Conservation (phyloP, 2,329 filamentous ascomycete species). For the Aspergillus melleus region DNA sequence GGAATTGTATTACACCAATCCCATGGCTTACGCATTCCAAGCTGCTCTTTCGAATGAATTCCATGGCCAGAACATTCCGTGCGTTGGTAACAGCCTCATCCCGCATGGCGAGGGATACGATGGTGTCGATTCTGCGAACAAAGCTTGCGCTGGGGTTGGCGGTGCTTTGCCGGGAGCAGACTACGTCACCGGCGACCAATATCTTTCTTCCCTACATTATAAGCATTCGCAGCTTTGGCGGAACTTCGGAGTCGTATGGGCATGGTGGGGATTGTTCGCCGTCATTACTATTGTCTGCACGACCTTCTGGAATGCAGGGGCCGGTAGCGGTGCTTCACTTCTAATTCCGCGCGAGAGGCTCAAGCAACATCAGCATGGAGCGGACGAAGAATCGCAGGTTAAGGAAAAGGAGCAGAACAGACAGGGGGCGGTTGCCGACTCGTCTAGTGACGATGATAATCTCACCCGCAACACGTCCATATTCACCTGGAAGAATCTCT, state of each 20-base stretch:
- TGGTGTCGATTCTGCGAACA: constrained; percentile 16
- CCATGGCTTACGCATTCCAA: constrained; percentile 34
- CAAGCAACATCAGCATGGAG: constrained; percentile 34
- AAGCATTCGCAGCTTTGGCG: constrained; percentile 54
- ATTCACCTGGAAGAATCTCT: constrained; percentile 74
- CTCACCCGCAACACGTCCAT: constrained; percentile 63
- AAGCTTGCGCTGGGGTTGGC: constrained; percentile 56
- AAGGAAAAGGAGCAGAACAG: constrained; percentile 11
- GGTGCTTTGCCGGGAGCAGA: constrained; percentile 53
- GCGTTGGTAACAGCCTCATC: constrained; percentile 30
- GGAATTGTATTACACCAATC: constrained; percentile 34
- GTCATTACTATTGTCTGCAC: constrained; percentile 59
- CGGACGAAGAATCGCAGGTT: constrained; percentile 51
- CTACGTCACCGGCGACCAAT: constrained; percentile 56
- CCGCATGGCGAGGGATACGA: constrained; percentile 29
- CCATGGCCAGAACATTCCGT: constrained; percentile 27
- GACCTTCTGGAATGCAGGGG: constrained; percentile 51
- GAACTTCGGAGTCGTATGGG: constrained; percentile 62
- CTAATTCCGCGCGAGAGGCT: constrained; percentile 62
- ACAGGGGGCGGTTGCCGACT: constrained; percentile 12
- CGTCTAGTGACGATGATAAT: constrained; percentile 29
- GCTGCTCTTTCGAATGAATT: constrained; percentile 33
- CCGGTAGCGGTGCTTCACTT: constrained; percentile 50
- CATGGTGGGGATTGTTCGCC: constrained; percentile 61
- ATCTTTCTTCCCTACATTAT: constrained; percentile 56